These are phyloP conservation scores for Claviceps paspali DNA, from an alignment of 2,329 filamentous ascomycete species.

Conservation along the genomic window DNA sequence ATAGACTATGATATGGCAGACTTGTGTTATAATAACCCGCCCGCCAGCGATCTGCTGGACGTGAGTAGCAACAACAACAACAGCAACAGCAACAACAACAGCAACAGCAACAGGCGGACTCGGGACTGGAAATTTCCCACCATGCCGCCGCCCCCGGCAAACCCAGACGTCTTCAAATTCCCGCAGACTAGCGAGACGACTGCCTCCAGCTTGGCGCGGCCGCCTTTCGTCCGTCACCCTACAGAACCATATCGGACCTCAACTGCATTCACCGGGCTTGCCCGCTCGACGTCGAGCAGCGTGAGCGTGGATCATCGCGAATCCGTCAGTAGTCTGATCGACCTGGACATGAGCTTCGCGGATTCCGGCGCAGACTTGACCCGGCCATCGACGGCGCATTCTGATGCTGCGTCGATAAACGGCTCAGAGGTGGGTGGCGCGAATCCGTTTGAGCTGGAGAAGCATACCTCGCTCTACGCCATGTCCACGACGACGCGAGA, in stretches of 20 bases:
- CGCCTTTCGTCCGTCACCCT: constrained; percentile 32
- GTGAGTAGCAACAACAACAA: constrained; percentile 26
- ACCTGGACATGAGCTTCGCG: constrained; percentile 39
- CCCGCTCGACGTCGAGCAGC: constrained; percentile 18
- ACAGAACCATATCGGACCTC: constrained; percentile 34
- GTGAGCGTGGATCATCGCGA: constrained; percentile 22
- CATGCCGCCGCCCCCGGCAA: constrained; percentile 33
- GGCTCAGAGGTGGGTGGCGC: constrained; percentile 39
- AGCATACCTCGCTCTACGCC: constrained; percentile 42
- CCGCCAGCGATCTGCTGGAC: constrained; percentile 43
- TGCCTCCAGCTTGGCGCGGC: constrained; percentile 21
- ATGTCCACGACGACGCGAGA: constrained; percentile 28
- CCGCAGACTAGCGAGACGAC: constrained; percentile 23
- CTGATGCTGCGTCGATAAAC: constrained; percentile 38
- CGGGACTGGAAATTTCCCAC: constrained; percentile 45
- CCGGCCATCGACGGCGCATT: constrained; percentile 44
- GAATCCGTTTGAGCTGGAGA: constrained; percentile 48
- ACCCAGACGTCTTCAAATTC: constrained; percentile 37
- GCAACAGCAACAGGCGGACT: constrained; percentile 34
- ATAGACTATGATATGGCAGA: constrained; percentile 35
- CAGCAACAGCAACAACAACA: constrained; percentile 1
- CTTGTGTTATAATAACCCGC: constrained; percentile 28
- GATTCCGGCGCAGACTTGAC: constrained; percentile 34
- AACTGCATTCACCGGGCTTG: constrained; percentile 26
- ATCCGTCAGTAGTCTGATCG: constrained; percentile 33